A percentile compares a stretch with the other conserved stretches of the same genome.
Conservation (phyloP, 2,329 filamentous ascomycete genomes). For the Aquanectria penicillioides region DNA sequence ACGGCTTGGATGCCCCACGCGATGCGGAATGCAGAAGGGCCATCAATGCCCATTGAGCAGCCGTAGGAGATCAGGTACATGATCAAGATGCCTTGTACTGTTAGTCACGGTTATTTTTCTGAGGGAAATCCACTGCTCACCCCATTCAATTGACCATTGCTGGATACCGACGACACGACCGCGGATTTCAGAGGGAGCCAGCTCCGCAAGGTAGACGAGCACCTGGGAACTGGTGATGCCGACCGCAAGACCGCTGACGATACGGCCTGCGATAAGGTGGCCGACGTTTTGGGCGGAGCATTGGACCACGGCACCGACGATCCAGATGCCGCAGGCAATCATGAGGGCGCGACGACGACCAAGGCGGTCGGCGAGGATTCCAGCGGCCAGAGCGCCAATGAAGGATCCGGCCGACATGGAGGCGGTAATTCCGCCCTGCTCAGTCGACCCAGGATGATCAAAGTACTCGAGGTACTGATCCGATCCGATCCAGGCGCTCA, state of each 20-base stretch:
- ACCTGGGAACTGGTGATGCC: conserved; percentile 75
- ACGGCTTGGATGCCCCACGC: conserved; percentile 74
- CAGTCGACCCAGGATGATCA: conserved; percentile 54
- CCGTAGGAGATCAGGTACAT: conserved; percentile 77
- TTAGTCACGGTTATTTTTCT: background rate
- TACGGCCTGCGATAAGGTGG: conserved; percentile 63
- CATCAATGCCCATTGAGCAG: conserved; percentile 63
- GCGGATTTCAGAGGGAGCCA: conserved; percentile 66
- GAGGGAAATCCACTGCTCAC: conserved; percentile 12
- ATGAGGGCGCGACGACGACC: conserved; percentile 57
- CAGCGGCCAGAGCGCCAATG: conserved; percentile 56
- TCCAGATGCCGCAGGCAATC: conserved; percentile 59
- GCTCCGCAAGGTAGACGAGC: conserved; percentile 74
- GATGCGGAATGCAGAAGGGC: conserved; percentile 67
- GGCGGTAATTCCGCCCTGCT: conserved; percentile 61
- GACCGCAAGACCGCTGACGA: conserved; percentile 73
- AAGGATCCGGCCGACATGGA: conserved; percentile 61
- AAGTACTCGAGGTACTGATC: conserved; percentile 63
- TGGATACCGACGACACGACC: conserved; percentile 76
- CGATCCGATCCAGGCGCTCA: conserved; percentile 66
- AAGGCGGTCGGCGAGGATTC: conserved; percentile 56
- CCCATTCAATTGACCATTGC: conserved; percentile 78
- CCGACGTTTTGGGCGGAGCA: conserved; percentile 67
- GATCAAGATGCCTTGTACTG: conserved; percentile 68
- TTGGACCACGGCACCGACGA: conserved; percentile 68